These are phyloP conservation scores for Saccharum officinarum DNA, from an alignment of 176 grass and related monocot genomes.

Conservation along the genomic window DNA sequence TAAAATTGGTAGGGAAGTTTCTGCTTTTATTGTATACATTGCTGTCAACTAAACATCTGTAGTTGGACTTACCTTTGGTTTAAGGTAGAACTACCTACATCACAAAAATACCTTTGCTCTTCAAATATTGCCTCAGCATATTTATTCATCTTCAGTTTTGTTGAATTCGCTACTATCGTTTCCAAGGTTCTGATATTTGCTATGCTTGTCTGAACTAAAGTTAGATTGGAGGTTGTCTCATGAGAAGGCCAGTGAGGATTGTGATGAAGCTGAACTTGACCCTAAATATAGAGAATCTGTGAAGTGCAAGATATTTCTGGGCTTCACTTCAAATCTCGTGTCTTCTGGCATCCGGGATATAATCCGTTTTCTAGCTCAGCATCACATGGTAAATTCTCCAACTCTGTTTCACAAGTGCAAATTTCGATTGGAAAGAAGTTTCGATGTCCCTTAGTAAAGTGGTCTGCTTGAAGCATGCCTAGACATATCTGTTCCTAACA, in stretches of 20 bases:
- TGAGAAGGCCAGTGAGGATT: conserved; percentile 63
- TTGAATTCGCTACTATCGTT: not conserved
- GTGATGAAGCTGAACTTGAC: conserved; percentile 58
- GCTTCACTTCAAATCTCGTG: conserved; percentile 92
- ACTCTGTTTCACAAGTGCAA: not conserved
- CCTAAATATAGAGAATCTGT: conserved; percentile 72
- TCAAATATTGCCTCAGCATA: not conserved
- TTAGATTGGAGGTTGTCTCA: conserved; percentile 85
- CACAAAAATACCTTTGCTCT: not conserved
- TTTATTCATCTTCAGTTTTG: not conserved
- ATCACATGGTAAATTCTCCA: conserved; percentile 71
- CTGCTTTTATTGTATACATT: not conserved
- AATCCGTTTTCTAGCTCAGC: conserved; percentile 79
- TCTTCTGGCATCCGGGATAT: conserved; percentile 88
- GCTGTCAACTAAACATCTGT: not conserved
- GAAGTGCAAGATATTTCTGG: conserved; percentile 93
- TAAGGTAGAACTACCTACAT: not conserved
- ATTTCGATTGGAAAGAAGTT: not conserved
- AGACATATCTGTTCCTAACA: not conserved
- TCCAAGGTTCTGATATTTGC: not conserved
- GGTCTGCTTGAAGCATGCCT: conserved; percentile 6
- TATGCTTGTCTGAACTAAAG: conserved; percentile 48
- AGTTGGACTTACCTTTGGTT: not conserved
- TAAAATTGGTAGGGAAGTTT: not conserved
- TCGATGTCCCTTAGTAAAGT: not conserved